Evolutionary conservation across 306 rosid genomes (phyloP).

Genomic region (Medicago arabica): DNA sequence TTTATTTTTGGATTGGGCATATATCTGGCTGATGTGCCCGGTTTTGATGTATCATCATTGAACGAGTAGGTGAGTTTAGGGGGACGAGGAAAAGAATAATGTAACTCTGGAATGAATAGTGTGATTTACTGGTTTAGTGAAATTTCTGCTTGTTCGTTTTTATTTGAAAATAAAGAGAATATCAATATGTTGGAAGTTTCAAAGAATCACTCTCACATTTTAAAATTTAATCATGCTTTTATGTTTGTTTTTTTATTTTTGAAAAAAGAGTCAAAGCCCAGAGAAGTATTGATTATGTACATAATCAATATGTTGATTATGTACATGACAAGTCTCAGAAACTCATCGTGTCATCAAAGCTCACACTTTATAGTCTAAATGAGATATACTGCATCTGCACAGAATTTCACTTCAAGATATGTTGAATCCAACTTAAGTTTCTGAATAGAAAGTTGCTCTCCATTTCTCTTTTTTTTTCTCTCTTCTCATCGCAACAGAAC

Average conservation of each 20-base stretch:
- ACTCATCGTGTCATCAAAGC: no score
- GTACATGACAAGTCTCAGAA: no score
- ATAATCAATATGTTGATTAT: no score
- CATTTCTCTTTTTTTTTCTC: no score
- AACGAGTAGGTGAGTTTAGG: constrained; percentile 36
- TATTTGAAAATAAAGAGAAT: not conserved
- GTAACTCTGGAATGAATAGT: constrained; percentile 25
- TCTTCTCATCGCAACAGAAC: no score
- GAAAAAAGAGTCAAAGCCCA: not conserved
- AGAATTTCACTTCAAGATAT: no score
- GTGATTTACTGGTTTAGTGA: constrained; percentile 18
- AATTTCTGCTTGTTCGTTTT: constrained; percentile 20
- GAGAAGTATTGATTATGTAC: no score
- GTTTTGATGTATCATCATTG: constrained; percentile 49
- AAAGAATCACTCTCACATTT: not conserved
- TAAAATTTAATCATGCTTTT: not conserved
- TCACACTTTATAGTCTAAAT: no score
- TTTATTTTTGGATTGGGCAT: constrained; percentile 37
- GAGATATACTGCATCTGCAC: no score
- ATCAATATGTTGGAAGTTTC: not conserved
- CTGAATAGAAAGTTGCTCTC: no score
- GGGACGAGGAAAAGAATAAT: constrained; percentile 49
- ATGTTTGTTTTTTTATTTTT: not conserved
- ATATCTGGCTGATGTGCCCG: constrained; percentile 39
- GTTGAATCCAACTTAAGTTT: no score